Evolutionary conservation across 257 asterid species (phyloP).

Genomic region (Ocimum tenuiflorum): DNA sequence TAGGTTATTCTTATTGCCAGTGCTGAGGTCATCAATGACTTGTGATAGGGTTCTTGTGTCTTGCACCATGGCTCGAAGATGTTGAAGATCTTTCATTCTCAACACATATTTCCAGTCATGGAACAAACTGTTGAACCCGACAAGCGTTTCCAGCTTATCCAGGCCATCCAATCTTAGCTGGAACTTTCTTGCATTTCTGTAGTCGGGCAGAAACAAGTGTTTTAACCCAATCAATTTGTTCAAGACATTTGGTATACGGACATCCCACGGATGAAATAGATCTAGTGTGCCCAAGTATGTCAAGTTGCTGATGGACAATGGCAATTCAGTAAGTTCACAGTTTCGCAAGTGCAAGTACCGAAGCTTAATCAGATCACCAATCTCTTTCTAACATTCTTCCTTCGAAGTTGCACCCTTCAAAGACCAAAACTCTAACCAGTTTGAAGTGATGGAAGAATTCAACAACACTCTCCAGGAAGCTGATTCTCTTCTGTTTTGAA

Average conservation of each 20-base stretch:
- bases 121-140: conserved; percentile 1
- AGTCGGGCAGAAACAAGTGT: conserved; percentile 6
- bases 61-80: background rate
- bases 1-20: background rate
- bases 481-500: background rate
- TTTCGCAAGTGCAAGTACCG: background rate
- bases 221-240: background rate
- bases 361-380: conserved; percentile 3
- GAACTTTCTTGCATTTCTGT: background rate
- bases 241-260: background rate
- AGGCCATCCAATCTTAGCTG: background rate
- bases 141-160: background rate
- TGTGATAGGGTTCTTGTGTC: background rate
- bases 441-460: background rate
- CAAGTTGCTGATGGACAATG: conserved; percentile 8
- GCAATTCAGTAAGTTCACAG: background rate
- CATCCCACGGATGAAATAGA: conserved; percentile 5
- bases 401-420: background rate
- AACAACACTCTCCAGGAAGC: background rate
- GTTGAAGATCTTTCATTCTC: conserved; percentile 6
- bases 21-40: conserved; percentile 1
- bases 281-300: background rate
- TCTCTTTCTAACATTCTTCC: background rate
- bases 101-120: background rate
- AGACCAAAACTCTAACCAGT: background rate